Evolutionary conservation across 345 rosid species (phyloP).

Genomic region (Lepidium aucheri): DNA sequence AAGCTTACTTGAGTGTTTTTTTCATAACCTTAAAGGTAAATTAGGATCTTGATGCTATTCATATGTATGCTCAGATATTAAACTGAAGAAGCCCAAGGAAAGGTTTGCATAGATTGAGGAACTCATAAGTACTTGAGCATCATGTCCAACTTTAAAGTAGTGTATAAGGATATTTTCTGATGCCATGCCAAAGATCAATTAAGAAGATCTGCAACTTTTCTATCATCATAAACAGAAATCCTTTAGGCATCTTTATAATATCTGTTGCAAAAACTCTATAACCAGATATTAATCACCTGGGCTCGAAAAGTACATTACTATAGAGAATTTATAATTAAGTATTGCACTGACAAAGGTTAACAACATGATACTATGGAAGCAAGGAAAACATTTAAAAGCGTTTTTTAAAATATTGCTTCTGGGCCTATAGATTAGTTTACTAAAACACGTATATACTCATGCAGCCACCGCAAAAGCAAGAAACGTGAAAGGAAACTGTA

Average conservation of each 20-base stretch:
- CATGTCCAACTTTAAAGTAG: conserved; percentile 4
- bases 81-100: not conserved
- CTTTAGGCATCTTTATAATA: conserved; percentile 6
- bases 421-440: not conserved
- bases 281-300: conserved; percentile 1
- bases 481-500: not conserved
- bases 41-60: conserved; percentile 9
- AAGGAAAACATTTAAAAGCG: not conserved
- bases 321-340: not conserved
- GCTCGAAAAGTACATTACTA: not conserved
- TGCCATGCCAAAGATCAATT: not conserved
- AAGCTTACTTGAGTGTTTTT: conserved; percentile 8
- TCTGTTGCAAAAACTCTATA: conserved; percentile 5
- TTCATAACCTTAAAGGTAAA: not conserved
- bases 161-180: conserved; percentile 1
- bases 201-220: not conserved
- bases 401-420: not conserved
- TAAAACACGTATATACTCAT: not conserved
- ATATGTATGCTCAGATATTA: not conserved
- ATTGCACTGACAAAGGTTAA: conserved; percentile 1
- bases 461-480: not conserved
- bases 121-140: conserved; percentile 1
- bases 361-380: conserved; percentile 3
- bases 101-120: conserved; percentile 3
- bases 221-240: not conserved